A percentile compares a stretch with the other conserved stretches of the same genome.
These are phyloP conservation scores for Cytospora chrysosperma DNA, from an alignment of 2,329 filamentous ascomycete species.

Conservation along the genomic window DNA sequence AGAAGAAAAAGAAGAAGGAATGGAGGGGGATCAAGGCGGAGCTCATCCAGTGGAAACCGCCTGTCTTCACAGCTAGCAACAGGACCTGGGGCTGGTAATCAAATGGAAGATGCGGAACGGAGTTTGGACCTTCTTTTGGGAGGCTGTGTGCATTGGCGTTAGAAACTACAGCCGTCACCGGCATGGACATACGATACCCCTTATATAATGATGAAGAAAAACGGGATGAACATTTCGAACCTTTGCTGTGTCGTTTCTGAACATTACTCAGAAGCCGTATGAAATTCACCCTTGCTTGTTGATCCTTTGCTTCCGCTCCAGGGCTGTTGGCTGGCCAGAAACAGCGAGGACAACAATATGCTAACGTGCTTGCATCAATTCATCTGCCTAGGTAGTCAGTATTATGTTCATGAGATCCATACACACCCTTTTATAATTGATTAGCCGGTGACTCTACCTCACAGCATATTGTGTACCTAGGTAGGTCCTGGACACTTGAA, in stretches of 20 bases:
- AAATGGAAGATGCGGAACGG: neutral
- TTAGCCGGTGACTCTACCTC: neutral
- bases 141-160: neutral
- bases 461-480: no score
- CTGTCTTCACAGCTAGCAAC: slow-evolving; percentile 85
- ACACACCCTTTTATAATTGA: no score
- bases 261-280: no score
- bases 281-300: neutral
- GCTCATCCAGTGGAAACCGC: slow-evolving; percentile 90
- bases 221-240: neutral
- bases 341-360: neutral
- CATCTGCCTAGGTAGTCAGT: neutral
- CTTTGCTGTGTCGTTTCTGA: neutral
- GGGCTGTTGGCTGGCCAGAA: neutral
- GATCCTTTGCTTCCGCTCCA: neutral
- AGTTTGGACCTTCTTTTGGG: neutral
- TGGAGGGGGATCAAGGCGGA: slow-evolving; percentile 74
- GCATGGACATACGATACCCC: slow-evolving; percentile 18
- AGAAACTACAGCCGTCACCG: slow-evolving; percentile 4
- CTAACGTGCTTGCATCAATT: neutral
- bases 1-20: slow-evolving; percentile 78
- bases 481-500: neutral
- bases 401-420: neutral
- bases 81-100: slow-evolving; percentile 96
- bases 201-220: slow-evolving; percentile 17